phyloP scores from a whole-genome alignment of 2,329 filamentous ascomycete species.

The Raffaelea ambrosiae region DNA sequence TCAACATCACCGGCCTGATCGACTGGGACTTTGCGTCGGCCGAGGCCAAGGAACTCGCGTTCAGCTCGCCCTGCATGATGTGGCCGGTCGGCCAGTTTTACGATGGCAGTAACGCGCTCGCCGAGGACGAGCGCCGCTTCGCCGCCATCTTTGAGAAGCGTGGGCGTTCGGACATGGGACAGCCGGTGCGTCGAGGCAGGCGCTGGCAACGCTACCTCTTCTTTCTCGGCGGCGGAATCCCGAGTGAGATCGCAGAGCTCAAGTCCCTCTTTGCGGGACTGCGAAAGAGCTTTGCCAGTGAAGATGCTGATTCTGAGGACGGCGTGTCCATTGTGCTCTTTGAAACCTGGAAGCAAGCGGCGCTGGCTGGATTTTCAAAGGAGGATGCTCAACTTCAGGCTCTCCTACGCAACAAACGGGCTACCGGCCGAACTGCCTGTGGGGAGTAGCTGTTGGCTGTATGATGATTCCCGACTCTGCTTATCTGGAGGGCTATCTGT shows the following conservation, averaged over 20 bases:
- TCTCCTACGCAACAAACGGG: no score
- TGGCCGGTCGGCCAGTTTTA: conserved; percentile 25
- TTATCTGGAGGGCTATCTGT: background rate
- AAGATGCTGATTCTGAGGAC: background rate
- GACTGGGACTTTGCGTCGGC: conserved; percentile 30
- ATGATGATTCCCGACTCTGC: background rate
- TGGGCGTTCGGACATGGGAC: conserved; percentile 15
- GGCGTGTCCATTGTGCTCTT: background rate
- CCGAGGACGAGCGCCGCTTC: conserved; percentile 15
- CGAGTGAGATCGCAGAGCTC: background rate
- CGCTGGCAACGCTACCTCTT: conserved; percentile 15
- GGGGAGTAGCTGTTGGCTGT: no score
- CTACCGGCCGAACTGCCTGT: no score
- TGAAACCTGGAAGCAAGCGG: background rate
- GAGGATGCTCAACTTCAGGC: background rate
- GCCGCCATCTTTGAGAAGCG: conserved; percentile 13
- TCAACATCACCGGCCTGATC: conserved; percentile 38
- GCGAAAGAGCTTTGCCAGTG: background rate
- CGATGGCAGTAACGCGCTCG: conserved; percentile 19
- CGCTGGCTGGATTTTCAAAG: background rate
- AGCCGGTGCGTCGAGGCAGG: conserved; percentile 12
- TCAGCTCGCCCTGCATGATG: conserved; percentile 24
- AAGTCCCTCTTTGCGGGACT: background rate
- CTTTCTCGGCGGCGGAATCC: conserved; percentile 2
- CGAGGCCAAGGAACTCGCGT: conserved; percentile 19